These are phyloP conservation scores for Suhomyces terraborum DNA, from an alignment of 1,139 yeast species.

Conservation along the genomic window DNA sequence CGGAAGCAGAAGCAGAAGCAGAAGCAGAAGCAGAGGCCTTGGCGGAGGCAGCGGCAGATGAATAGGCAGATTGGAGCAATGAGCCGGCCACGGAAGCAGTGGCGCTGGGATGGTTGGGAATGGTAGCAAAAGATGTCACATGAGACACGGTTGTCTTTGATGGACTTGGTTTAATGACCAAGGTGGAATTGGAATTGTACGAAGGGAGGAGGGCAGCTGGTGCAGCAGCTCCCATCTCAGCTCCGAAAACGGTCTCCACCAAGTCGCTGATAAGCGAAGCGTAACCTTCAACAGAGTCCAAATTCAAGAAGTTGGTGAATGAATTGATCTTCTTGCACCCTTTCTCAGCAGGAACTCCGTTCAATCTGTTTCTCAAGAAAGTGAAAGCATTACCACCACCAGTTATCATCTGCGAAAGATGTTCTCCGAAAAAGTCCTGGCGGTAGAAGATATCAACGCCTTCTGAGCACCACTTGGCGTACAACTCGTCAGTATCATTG, in stretches of 20 bases:
- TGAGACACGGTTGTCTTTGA: too few species aligned
- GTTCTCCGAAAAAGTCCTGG: conserved; percentile 21
- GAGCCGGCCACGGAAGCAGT: neutral
- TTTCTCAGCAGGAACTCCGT: neutral
- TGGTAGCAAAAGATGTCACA: neutral
- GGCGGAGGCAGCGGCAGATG: neutral
- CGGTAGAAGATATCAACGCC: conserved; percentile 21
- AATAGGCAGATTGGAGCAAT: neutral
- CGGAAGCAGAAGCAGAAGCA: neutral
- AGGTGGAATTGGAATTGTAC: neutral
- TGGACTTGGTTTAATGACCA: too few species aligned
- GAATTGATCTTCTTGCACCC: conserved; percentile 7
- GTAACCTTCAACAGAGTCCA: conserved; percentile 3
- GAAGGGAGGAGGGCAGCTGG: neutral
- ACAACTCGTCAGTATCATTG: conserved; percentile 15
- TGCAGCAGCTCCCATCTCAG: conserved; percentile 3
- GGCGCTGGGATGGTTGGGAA: neutral
- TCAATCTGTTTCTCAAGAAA: conserved; percentile 12
- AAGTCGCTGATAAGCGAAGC: neutral
- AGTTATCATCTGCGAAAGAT: conserved; percentile 17
- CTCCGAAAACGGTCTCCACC: neutral
- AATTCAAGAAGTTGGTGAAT: conserved; percentile 1
- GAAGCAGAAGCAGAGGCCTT: neutral
- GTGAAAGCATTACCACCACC: conserved; percentile 22
- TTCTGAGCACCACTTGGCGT: conserved; percentile 20